Evolutionary conservation across 2,329 filamentous ascomycete species (phyloP).

Genomic region (Ceratocystis colombiana): DNA sequence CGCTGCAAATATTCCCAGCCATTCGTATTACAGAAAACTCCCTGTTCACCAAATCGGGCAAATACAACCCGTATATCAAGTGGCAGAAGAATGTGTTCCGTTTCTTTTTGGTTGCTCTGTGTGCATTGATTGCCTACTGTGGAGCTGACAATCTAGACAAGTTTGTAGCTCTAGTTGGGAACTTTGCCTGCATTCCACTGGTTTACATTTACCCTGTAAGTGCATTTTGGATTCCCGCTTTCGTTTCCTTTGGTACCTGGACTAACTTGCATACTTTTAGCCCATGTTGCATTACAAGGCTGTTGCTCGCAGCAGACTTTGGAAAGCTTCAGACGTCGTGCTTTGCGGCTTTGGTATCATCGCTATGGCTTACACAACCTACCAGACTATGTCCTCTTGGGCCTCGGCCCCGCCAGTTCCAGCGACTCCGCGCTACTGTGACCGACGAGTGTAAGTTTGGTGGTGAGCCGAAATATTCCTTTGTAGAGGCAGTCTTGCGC

Average conservation of each 20-base stretch:
- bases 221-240: slow-evolving; percentile 29
- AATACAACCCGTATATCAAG: slow-evolving; percentile 97
- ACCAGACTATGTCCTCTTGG: slow-evolving; percentile 81
- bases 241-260: slow-evolving; percentile 28
- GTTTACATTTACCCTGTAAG: slow-evolving; percentile 96
- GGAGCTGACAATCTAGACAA: slow-evolving; percentile 92
- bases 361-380: slow-evolving; percentile 87
- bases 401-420: slow-evolving; percentile 44
- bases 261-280: slow-evolving; percentile 38
- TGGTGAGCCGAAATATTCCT: neutral
- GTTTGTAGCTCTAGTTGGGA: slow-evolving; percentile 91
- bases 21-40: slow-evolving; percentile 95
- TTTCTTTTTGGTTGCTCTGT: slow-evolving; percentile 82
- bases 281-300: slow-evolving; percentile 81
- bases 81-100: slow-evolving; percentile 99
- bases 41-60: slow-evolving; percentile 85
- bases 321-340: slow-evolving; percentile 60
- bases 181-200: slow-evolving; percentile 93
- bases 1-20: slow-evolving; percentile 92
- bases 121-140: slow-evolving; percentile 79
- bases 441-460: slow-evolving; percentile 31
- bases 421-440: slow-evolving; percentile 45
- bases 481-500: neutral
- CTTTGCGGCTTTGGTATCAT: slow-evolving; percentile 74
- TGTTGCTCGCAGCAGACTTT: slow-evolving; percentile 58